phyloP scores from a whole-genome alignment of 2,329 filamentous ascomycete species.

The Talaromyces amestolkiae region DNA sequence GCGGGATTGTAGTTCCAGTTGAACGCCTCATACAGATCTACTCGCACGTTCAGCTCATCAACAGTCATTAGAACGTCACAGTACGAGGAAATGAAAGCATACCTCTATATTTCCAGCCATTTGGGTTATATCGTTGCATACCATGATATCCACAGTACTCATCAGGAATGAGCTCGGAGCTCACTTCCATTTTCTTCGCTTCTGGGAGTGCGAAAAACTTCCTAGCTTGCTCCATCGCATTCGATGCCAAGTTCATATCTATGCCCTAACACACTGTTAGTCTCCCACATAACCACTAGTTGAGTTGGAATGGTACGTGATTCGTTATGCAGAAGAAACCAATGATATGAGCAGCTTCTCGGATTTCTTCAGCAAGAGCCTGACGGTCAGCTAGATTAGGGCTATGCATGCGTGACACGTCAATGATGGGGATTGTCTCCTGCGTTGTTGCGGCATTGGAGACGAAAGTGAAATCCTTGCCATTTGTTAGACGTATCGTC shows the following conservation, averaged over 20 bases:
- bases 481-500: slow-evolving; percentile 9
- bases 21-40: slow-evolving; percentile 14
- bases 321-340: slow-evolving; percentile 13
- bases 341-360: slow-evolving; percentile 11
- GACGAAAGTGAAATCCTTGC: slow-evolving; percentile 10
- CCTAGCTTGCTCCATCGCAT: slow-evolving; percentile 13
- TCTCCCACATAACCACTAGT: background rate
- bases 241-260: background rate
- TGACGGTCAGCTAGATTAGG: slow-evolving; percentile 2
- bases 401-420: slow-evolving; percentile 13
- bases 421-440: slow-evolving; percentile 9
- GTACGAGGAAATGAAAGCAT: background rate
- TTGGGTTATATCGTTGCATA: slow-evolving; percentile 12
- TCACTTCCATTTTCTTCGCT: slow-evolving; percentile 13
- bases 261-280: background rate
- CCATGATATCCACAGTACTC: slow-evolving; percentile 14
- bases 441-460: slow-evolving; percentile 6
- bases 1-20: slow-evolving; percentile 15
- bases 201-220: slow-evolving; percentile 11
- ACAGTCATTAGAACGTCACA: background rate
- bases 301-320: background rate
- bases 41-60: background rate
- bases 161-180: slow-evolving; percentile 8
- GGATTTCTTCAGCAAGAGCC: slow-evolving; percentile 11
- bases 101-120: slow-evolving; percentile 15